Evolutionary conservation across 805 yeast species (phyloP), one percentile per base, ranked within the genome.

Genomic region (Candida sakaeoensis): DNA sequence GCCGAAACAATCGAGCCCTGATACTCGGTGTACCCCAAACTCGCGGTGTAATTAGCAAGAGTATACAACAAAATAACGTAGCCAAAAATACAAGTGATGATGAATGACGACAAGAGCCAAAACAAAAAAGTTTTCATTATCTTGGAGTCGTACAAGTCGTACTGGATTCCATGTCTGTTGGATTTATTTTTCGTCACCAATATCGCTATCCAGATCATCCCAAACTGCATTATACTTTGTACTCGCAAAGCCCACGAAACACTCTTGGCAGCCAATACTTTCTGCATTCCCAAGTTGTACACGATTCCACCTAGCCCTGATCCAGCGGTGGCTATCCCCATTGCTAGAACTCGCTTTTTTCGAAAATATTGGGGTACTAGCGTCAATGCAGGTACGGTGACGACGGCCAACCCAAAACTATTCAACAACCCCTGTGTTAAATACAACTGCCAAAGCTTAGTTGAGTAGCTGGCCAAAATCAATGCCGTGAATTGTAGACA

Each of bases 291-390:
- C 45, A 74, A 55, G 41, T 69, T 70, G 51, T 66, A 75, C 10
- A 71, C 47, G 6, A 76, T 57, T 13, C 81, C 81, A 13, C 80
- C 80, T 16, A 64, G 52, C 8, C 80, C 80, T 6, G 77, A 68
- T 0, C 80, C 81, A 5, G 75, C 65, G 1, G 75, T 64, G 3
- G 70, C 61, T 2, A 76, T 15, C 2, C 77, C 76, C 34, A 64
- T 50, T 1, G 78, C 79, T n/a, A 71, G 52, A 24, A 80, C 80
- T 48, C 90, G 66, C 43, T 63, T 79, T 46, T 75, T 80, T 30
- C 75, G 57, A 55, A 84, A 84, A 83, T 85, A 84, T 40, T 79
- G 85, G 0, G 89, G 88, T 17, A 84, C 50, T 9, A 82, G 58
- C 2, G 78, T 69, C 14, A 79, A 60, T 4, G 77, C 79, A 1